Conservation (phyloP, 495 filamentous ascomycete species). For the Saxispiralis lemnorum region DNA sequence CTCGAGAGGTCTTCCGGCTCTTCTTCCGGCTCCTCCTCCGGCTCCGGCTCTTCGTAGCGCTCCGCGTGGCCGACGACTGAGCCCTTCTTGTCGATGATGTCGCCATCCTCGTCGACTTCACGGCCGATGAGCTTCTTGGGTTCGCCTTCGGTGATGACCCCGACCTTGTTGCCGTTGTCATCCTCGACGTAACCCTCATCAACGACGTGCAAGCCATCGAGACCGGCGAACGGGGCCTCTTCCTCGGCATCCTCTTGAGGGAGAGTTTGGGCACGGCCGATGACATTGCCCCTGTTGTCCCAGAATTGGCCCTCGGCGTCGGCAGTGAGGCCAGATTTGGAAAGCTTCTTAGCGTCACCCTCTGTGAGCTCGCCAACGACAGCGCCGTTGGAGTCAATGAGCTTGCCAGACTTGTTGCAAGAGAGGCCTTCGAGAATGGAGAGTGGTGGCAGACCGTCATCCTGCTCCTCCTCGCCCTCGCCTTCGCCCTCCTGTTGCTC, state of each 20-base stretch:
- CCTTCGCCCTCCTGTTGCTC: conserved; percentile 25
- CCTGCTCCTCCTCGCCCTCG: conserved; percentile 15
- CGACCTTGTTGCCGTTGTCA: conserved; percentile 40
- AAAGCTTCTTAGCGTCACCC: conserved; percentile 29
- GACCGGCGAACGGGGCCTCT: conserved; percentile 44
- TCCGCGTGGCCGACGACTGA: conserved; percentile 45
- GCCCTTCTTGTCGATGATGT: conserved; percentile 44
- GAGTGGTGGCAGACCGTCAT: conserved; percentile 32
- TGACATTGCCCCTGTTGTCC: conserved; percentile 29
- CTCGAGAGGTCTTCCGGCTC: conserved; percentile 38
- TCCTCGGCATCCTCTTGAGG: conserved; percentile 34
- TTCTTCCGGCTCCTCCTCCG: conserved; percentile 21
- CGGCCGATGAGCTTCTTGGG: conserved; percentile 45
- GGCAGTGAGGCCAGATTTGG: conserved; percentile 21
- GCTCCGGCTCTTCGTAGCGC: conserved; percentile 33
- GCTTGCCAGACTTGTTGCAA: conserved; percentile 45
- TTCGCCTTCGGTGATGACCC: conserved; percentile 41
- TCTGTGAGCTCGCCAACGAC: conserved; percentile 28
- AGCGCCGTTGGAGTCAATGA: conserved; percentile 23
- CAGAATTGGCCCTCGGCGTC: conserved; percentile 28
- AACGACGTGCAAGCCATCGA: conserved; percentile 43
- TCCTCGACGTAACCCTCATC: conserved; percentile 43
- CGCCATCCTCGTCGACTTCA: conserved; percentile 46
- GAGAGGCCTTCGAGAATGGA: conserved; percentile 42
- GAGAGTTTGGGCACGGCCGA: conserved; percentile 27